Conservation (phyloP, 495 filamentous ascomycete genomes). For the Daldinia grandis region DNA sequence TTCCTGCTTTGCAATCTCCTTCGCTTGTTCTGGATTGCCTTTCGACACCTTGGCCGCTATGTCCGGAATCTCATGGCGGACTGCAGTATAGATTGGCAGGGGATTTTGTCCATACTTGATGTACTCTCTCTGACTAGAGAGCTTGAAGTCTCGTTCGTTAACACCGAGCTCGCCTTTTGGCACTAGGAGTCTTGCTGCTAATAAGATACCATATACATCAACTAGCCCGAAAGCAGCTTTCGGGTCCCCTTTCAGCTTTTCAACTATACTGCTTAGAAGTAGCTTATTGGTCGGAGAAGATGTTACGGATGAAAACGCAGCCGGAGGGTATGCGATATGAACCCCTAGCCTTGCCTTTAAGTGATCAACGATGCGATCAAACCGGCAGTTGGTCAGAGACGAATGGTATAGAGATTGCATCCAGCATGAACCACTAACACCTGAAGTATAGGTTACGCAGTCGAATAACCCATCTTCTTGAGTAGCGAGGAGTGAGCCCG, state of each 20-base stretch:
- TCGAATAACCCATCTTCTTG: slow-evolving; percentile 89
- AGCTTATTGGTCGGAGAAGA: slow-evolving; percentile 91
- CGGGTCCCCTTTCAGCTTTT: slow-evolving; percentile 85
- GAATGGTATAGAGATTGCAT: slow-evolving; percentile 89
- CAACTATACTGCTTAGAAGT: slow-evolving; percentile 84
- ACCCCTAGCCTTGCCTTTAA: slow-evolving; percentile 83
- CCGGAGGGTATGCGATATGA: slow-evolving; percentile 91
- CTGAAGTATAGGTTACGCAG: slow-evolving; percentile 92
- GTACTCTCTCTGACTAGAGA: slow-evolving; percentile 81
- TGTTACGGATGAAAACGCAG: slow-evolving; percentile 76
- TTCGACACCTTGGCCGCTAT: slow-evolving; percentile 54
- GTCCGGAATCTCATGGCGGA: slow-evolving; percentile 93
- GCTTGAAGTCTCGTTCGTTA: slow-evolving; percentile 79
- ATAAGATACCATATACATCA: slow-evolving; percentile 86
- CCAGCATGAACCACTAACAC: slow-evolving; percentile 96
- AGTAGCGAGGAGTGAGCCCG: slow-evolving; percentile 81
- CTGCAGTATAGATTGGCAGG: slow-evolving; percentile 92
- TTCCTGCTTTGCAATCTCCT: slow-evolving; percentile 72
- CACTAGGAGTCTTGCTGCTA: slow-evolving; percentile 84
- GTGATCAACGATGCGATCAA: slow-evolving; percentile 77
- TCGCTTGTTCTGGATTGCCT: slow-evolving; percentile 58
- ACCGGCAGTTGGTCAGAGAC: slow-evolving; percentile 71
- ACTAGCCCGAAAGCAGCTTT: slow-evolving; percentile 87
- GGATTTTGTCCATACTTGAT: slow-evolving; percentile 80
- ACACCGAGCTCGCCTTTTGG: slow-evolving; percentile 83